A percentile compares a stretch with the other conserved stretches of the same genome.
Conservation (phyloP, 208 protist species). For the Naegleria fowleri region DNA sequence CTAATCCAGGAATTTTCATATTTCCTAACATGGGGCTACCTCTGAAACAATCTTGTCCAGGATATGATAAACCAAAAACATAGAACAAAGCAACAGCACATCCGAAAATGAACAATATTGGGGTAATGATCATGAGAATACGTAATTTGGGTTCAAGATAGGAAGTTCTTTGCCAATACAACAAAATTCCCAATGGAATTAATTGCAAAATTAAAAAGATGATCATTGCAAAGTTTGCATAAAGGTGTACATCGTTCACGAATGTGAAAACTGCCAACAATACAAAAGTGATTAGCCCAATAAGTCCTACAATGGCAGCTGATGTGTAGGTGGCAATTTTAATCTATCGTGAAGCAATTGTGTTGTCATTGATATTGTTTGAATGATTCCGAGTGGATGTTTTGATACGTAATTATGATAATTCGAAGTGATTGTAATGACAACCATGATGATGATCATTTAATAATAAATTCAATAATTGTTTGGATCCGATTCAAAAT, state of each 20-base stretch:
- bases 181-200: background rate
- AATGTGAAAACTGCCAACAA: background rate
- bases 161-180: background rate
- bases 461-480: too few species aligned
- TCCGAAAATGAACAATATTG: background rate
- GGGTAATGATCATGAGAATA: background rate
- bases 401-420: too few species aligned
- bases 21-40: background rate
- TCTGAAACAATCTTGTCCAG: background rate
- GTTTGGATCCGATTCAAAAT: background rate
- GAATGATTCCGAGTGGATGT: too few species aligned
- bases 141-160: slow-evolving; percentile 16
- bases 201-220: background rate
- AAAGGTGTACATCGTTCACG: background rate
- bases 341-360: background rate
- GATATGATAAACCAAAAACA: background rate
- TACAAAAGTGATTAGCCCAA: background rate
- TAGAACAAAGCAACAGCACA: slow-evolving; percentile 7
- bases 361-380: too few species aligned
- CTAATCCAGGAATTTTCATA: background rate
- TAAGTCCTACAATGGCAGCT: background rate
- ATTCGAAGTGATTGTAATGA: too few species aligned
- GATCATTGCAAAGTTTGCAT: background rate
- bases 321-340: background rate
- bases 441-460: too few species aligned